Conservation (phyloP, 1,139 yeast species). For the Pichia sp. region DNA sequence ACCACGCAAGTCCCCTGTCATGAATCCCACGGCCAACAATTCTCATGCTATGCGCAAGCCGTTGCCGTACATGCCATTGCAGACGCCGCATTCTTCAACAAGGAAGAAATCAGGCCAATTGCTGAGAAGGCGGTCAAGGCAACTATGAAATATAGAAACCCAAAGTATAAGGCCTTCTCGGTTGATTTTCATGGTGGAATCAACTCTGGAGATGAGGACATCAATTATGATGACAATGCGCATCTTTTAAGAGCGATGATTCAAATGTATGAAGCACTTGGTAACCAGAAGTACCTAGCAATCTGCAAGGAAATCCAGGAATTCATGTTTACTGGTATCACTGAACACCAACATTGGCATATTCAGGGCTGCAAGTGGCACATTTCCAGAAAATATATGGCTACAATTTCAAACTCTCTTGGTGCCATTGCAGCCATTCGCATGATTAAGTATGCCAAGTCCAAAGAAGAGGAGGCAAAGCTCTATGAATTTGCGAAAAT, state of each 20-base stretch:
- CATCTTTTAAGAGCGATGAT: slow-evolving; percentile 64
- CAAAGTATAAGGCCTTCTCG: slow-evolving; percentile 64
- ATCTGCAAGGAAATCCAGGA: slow-evolving; percentile 53
- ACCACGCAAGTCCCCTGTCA: slow-evolving; percentile 44
- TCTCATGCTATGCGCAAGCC: slow-evolving; percentile 63
- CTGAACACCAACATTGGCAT: slow-evolving; percentile 34
- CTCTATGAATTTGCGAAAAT: slow-evolving; percentile 36
- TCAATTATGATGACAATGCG: slow-evolving; percentile 72
- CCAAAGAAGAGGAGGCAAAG: slow-evolving; percentile 10
- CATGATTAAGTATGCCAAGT: slow-evolving; percentile 35
- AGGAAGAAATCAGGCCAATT: slow-evolving; percentile 49
- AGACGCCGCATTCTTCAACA: slow-evolving; percentile 59
- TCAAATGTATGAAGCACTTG: slow-evolving; percentile 65
- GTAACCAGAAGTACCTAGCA: slow-evolving; percentile 45
- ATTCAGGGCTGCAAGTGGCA: slow-evolving; percentile 62
- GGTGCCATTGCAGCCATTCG: slow-evolving; percentile 54
- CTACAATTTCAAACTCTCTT: slow-evolving; percentile 67
- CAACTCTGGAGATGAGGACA: slow-evolving; percentile 51
- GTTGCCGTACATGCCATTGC: slow-evolving; percentile 66
- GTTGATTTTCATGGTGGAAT: slow-evolving; percentile 43
- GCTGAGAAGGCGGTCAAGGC: slow-evolving; percentile 47
- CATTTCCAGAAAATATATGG: slow-evolving; percentile 48
- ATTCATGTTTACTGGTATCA: slow-evolving; percentile 55
- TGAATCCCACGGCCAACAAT: slow-evolving; percentile 50
- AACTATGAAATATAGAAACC: slow-evolving; percentile 48